Percentiles rank a stretch among this genome's conserved stretches.
Conservation (phyloP, 306 rosid genomes). For the Cucurbita argyrosperma region DNA sequence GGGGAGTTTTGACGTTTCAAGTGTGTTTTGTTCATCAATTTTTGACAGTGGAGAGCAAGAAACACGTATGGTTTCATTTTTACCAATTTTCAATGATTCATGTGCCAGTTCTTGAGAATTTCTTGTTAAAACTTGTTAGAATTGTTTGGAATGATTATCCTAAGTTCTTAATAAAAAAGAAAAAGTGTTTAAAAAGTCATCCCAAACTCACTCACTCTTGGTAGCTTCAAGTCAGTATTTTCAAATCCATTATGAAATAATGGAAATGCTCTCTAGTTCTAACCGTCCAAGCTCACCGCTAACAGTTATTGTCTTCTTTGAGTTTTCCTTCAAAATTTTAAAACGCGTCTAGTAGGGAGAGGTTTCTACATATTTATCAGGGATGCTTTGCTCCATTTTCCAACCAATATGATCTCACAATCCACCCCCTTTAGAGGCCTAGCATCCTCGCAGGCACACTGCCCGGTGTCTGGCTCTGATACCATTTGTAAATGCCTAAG, state of each 20-base stretch:
- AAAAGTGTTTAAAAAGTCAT: background rate
- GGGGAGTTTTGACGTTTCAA: background rate
- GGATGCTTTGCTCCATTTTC: too few relatives aligned
- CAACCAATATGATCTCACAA: too few relatives aligned
- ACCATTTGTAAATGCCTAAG: too few relatives aligned
- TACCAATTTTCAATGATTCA: background rate
- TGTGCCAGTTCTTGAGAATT: background rate
- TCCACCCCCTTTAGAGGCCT: too few relatives aligned
- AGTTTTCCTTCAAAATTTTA: too few relatives aligned
- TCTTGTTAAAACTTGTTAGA: background rate
- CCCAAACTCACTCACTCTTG: background rate
- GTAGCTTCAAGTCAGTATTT: background rate
- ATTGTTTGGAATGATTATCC: background rate
- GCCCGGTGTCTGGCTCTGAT: too few relatives aligned
- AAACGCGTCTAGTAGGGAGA: too few relatives aligned
- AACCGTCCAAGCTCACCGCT: too few relatives aligned
- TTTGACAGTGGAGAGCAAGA: background rate
- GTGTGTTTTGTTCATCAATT: conserved; percentile 21
- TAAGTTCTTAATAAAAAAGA: too few relatives aligned
- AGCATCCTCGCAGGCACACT: too few relatives aligned
- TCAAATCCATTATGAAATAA: background rate
- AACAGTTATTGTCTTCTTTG: too few relatives aligned
- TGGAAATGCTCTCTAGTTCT: background rate
- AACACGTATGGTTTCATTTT: background rate
- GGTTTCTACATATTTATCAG: too few relatives aligned